Base-by-base conservation (phyloP, 768 basidiomycete genomes). In the Pisolithus orientalis region DNA sequence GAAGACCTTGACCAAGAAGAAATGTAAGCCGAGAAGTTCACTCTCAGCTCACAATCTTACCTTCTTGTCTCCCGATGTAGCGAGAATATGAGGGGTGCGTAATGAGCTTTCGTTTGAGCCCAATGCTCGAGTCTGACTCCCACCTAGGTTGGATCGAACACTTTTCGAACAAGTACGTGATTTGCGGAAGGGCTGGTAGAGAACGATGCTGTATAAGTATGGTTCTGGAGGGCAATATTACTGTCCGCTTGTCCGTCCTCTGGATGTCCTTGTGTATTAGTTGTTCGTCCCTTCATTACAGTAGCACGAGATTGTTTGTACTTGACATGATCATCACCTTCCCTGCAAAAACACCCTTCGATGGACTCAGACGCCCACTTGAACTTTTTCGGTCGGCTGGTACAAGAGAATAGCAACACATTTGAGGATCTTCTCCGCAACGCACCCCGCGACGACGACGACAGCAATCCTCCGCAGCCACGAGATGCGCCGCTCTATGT, bases 121-220 rank as follows among this genome's bases (percentile, higher is more conserved):
- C 44, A 21, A 17, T 27, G 34, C 14, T 31, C 17, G 17, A 29
- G 29, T 11, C 24, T 8, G 8, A 34, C 45, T 47, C 59, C 49
- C 49, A 50, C 50, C 50, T 46, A 89, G 88, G 90, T 24, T 97
- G 94, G 94, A 86, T 92, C 55, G 90, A 93, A 24, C 94, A 95
- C 66, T 96, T 97, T 70, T 79, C 83, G 39, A 85, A 82, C 77
- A 96, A 95, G 66, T 95, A 96, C 65, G 90, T 92, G 62, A 69
- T 92, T 46, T 93, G 91, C 62, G 94, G 94, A 40, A 85, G 82
- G 82, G 62, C 78, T 97, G 25, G 87, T 94, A 49, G 87, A 94
- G 71, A 90, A 89, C 62, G 80, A 82, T 58, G 80, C 75, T 46
- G 59, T 72, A 39, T 67, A 50, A 57, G 31, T 32, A 10, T 44